Conservation (phyloP, 2,329 filamentous ascomycete species). For the Pseudocercospora musae region DNA sequence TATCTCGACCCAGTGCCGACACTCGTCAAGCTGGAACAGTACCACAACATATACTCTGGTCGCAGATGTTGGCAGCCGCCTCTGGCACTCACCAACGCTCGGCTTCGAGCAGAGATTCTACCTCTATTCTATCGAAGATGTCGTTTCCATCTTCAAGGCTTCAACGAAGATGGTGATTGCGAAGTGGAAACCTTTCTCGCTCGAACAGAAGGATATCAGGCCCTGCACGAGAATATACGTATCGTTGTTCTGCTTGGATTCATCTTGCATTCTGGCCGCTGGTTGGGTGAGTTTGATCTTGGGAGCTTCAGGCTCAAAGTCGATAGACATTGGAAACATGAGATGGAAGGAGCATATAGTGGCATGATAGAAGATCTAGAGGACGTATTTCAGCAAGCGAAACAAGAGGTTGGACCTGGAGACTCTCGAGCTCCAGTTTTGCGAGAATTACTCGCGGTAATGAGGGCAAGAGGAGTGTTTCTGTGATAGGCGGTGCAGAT, state of each 20-base stretch:
- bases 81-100: neutral
- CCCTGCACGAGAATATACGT: conserved; percentile 12
- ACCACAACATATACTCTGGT: conserved; percentile 7
- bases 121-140: conserved; percentile 15
- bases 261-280: conserved; percentile 10
- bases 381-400: conserved; percentile 6
- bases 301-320: conserved; percentile 9
- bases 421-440: conserved; percentile 11
- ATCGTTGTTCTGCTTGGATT: conserved; percentile 15
- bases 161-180: conserved; percentile 15
- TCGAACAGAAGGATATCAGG: conserved; percentile 9
- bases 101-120: conserved; percentile 6
- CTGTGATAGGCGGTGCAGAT: conserved; percentile 3
- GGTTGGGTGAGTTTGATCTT: conserved; percentile 16
- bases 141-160: conserved; percentile 13
- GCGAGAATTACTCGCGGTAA: conserved; percentile 5
- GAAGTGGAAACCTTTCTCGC: conserved; percentile 12
- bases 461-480: conserved; percentile 12
- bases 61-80: conserved; percentile 10
- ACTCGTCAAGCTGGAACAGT: conserved; percentile 15
- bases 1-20: conserved; percentile 14
- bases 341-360: conserved; percentile 16
- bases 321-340: conserved; percentile 15
- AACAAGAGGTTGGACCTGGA: neutral
- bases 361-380: conserved; percentile 14